Evolutionary conservation across 805 yeast species (phyloP).

Genomic region (Wickerhamiella galacta): DNA sequence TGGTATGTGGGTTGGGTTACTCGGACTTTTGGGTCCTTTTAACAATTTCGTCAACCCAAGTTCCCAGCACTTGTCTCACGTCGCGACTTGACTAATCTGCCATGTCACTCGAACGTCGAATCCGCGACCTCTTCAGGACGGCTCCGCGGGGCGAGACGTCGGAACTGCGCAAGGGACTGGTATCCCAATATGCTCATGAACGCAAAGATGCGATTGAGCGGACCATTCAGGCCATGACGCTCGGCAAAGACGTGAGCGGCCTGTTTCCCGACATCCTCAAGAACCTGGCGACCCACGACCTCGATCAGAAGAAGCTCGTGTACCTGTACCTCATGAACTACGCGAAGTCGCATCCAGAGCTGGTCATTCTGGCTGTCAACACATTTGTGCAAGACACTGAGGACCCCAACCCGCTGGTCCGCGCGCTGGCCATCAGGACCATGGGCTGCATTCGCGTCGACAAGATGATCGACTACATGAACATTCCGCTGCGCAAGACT

Average conservation of each 20-base stretch:
- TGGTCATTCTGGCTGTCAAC: constrained; percentile 89
- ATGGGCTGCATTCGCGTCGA: constrained; percentile 97
- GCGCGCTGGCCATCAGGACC: constrained; percentile 92
- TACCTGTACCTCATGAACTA: constrained; percentile 92
- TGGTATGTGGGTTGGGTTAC: too few species aligned
- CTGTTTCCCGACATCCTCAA: constrained; percentile 91
- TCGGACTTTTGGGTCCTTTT: too few species aligned
- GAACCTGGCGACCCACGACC: constrained; percentile 90
- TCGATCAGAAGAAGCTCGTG: constrained; percentile 92
- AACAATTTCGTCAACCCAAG: too few species aligned
- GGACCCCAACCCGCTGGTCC: constrained; percentile 88
- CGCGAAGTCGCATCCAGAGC: constrained; percentile 90
- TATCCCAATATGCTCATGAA: constrained; percentile 86
- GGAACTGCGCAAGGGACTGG: constrained; percentile 78
- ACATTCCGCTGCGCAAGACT: constrained; percentile 72
- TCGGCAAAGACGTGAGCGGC: constrained; percentile 90
- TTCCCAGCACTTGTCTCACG: background rate
- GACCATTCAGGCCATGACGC: constrained; percentile 95
- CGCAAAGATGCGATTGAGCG: constrained; percentile 88
- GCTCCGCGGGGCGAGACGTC: constrained; percentile 58
- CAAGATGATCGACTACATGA: constrained; percentile 88
- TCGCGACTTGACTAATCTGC: too few species aligned
- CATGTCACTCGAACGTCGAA: constrained; percentile 29
- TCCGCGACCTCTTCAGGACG: constrained; percentile 39
- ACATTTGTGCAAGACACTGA: constrained; percentile 90